Percentiles rank a stretch among this genome's conserved stretches.
Conservation (phyloP, 306 rosid genomes). For the Vigna radiata region DNA sequence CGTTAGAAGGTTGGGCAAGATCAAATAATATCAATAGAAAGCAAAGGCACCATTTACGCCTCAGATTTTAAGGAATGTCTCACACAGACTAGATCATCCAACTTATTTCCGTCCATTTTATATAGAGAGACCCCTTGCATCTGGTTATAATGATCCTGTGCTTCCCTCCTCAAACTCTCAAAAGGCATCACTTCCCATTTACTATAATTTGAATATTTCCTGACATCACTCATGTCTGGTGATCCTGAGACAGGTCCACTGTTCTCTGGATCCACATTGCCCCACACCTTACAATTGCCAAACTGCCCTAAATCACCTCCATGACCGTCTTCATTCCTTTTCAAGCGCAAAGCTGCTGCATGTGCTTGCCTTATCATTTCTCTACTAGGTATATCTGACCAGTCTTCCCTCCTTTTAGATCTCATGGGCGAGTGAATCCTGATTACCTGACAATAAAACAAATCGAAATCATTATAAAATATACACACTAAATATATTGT, state of each 20-base stretch:
- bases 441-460: constrained; percentile 69
- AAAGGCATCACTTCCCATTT: constrained; percentile 95
- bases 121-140: constrained; percentile 88
- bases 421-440: constrained; percentile 99
- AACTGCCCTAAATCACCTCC: constrained; percentile 76
- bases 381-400: constrained; percentile 89
- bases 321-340: constrained; percentile 56
- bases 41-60: constrained; percentile 44
- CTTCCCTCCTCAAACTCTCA: constrained; percentile 78
- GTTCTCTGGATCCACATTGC: constrained; percentile 69
- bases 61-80: constrained; percentile 71
- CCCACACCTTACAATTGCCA: constrained; percentile 93
- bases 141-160: constrained; percentile 70
- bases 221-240: constrained; percentile 80
- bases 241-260: constrained; percentile 86
- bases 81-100: constrained; percentile 97
- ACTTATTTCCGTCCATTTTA: constrained; percentile 95
- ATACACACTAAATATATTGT: constrained; percentile 1
- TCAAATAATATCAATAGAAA: constrained; percentile 26
- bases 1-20: constrained; percentile 26
- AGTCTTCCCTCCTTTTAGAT: constrained; percentile 80
- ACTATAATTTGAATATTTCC: constrained; percentile 74
- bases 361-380: constrained; percentile 72
- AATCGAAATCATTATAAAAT: constrained; percentile 22
- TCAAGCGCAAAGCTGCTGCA: constrained; percentile 75